Percentiles rank a stretch among this genome's conserved stretches.
phyloP scores from a whole-genome alignment of 352 stramenopile species.

The Thalassiosira mediterranea region DNA sequence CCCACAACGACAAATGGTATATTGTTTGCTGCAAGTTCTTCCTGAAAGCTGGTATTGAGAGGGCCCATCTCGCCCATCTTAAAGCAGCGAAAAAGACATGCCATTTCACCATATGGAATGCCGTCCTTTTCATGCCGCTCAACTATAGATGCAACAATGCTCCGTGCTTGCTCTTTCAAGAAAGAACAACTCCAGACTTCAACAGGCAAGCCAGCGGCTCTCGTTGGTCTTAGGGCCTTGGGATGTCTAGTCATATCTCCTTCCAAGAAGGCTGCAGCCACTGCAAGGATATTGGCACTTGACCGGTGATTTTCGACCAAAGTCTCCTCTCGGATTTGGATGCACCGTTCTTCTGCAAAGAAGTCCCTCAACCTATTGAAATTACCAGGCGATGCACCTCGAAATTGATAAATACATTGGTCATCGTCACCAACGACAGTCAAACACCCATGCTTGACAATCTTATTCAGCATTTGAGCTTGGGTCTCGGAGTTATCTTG shows the following conservation, averaged over 20 bases:
- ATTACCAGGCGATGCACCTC: conserved; percentile 36
- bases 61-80: conserved; percentile 16
- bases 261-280: conserved; percentile 28
- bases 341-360: conserved; percentile 12
- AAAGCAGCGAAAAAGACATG: conserved; percentile 37
- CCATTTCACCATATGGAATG: conserved; percentile 31
- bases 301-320: conserved; percentile 43
- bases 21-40: conserved; percentile 6
- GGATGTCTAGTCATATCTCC: conserved; percentile 1
- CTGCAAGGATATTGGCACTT: conserved; percentile 32
- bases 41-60: conserved; percentile 20
- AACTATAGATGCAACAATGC: conserved; percentile 28
- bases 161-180: conserved; percentile 13
- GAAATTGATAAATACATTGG: conserved; percentile 51
- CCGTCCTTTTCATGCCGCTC: conserved; percentile 24
- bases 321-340: conserved; percentile 15
- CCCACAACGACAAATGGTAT: conserved; percentile 35
- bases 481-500: conserved; percentile 40
- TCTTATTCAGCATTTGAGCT: conserved; percentile 30
- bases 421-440: conserved; percentile 58
- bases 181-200: conserved; percentile 25
- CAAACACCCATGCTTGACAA: conserved; percentile 21
- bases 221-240: conserved; percentile 32
- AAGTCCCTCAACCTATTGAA: conserved; percentile 30
- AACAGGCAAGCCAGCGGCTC: conserved; percentile 5